Evolutionary conservation across 2,329 filamentous ascomycete species (phyloP).

Genomic region (Verticillium nubilum): DNA sequence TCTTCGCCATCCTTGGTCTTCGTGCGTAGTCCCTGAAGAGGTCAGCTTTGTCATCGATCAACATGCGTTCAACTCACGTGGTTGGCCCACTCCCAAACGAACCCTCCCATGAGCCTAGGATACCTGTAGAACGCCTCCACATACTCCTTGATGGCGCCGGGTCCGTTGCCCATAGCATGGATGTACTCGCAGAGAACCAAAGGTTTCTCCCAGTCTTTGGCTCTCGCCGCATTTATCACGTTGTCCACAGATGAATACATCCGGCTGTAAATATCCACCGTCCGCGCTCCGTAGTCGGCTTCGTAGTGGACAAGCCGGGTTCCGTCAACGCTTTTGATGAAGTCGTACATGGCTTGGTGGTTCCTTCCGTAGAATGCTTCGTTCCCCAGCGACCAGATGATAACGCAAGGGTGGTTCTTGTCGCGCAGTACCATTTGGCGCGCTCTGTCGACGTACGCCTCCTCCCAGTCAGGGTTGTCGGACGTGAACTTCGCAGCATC

Average conservation of each 20-base stretch:
- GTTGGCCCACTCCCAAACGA: constrained; percentile 61
- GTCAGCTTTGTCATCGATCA: constrained; percentile 16
- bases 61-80: constrained; percentile 31
- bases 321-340: constrained; percentile 50
- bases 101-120: constrained; percentile 51
- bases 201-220: constrained; percentile 45
- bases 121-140: constrained; percentile 57
- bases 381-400: constrained; percentile 69
- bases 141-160: constrained; percentile 62
- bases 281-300: constrained; percentile 50
- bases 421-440: constrained; percentile 56
- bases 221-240: constrained; percentile 32
- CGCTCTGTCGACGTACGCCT: constrained; percentile 63
- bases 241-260: constrained; percentile 57
- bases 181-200: constrained; percentile 51
- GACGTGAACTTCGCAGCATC: constrained; percentile 47
- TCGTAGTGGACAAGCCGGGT: constrained; percentile 62
- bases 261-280: constrained; percentile 57
- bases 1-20: constrained; percentile 34
- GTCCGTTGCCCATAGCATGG: constrained; percentile 69
- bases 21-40: constrained; percentile 32
- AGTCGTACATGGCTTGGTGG: constrained; percentile 62
- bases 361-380: constrained; percentile 67
- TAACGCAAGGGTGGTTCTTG: constrained; percentile 56
- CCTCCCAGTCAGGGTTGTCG: constrained; percentile 55